phyloP scores from a whole-genome alignment of 441 rosid species.

The Populus hybrid region DNA sequence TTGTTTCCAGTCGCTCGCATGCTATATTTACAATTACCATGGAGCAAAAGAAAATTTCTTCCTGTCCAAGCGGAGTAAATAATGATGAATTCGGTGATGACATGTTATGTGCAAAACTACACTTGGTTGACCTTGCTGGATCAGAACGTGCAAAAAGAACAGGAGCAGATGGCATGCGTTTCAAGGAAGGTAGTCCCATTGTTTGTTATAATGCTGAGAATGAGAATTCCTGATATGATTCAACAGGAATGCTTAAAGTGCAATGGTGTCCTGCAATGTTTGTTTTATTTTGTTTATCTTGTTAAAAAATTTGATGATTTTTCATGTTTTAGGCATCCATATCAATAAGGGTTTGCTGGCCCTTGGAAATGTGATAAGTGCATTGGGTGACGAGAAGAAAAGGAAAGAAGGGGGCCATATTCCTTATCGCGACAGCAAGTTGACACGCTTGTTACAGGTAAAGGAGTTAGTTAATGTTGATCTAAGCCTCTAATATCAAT shows the following conservation, averaged over 20 bases:
- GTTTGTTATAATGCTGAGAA: background rate
- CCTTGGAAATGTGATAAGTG: slow-evolving; percentile 95
- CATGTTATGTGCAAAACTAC: slow-evolving; percentile 88
- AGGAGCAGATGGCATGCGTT: slow-evolving; percentile 95
- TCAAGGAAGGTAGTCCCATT: slow-evolving; percentile 79
- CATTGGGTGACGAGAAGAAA: slow-evolving; percentile 91
- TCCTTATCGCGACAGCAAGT: slow-evolving; percentile 98
- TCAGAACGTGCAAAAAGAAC: slow-evolving; percentile 97
- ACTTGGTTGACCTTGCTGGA: slow-evolving; percentile 93
- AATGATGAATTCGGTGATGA: slow-evolving; percentile 65
- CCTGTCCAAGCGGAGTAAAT: slow-evolving; percentile 27
- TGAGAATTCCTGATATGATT: background rate
- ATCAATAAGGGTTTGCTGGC: slow-evolving; percentile 95
- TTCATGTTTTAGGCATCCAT: slow-evolving; percentile 60
- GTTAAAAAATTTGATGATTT: background rate
- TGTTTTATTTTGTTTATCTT: background rate
- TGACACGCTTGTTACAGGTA: slow-evolving; percentile 95
- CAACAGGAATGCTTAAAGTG: background rate
- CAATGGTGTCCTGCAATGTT: background rate
- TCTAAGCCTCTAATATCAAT: background rate
- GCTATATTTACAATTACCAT: no score
- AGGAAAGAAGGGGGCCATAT: slow-evolving; percentile 93
- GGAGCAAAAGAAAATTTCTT: slow-evolving; percentile 80
- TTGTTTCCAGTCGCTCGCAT: no score
- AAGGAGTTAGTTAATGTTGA: background rate